phyloP scores from a whole-genome alignment of 176 grass and related monocot genomes.

The Cenchrus purpureus region DNA sequence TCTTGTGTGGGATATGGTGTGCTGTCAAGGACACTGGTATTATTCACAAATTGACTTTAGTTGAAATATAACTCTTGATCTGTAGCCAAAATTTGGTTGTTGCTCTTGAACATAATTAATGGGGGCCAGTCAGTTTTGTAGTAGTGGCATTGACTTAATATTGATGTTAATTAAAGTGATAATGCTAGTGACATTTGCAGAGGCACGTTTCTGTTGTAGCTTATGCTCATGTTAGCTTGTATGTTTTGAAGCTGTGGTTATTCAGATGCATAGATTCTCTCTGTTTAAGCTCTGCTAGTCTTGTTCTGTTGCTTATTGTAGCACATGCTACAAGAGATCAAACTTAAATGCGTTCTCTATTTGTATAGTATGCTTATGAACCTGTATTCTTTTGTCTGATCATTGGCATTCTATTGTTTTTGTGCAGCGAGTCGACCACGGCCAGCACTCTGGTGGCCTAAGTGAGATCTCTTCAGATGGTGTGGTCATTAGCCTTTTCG shows the following conservation, averaged over 20 bases:
- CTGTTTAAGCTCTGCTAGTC: too few species aligned
- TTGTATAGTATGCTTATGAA: not conserved
- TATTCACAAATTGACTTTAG: not conserved
- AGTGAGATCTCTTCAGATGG: constrained; percentile 31
- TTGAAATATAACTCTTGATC: too few species aligned
- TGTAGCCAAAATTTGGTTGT: not conserved
- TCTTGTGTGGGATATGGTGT: too few species aligned
- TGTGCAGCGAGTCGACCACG: constrained; percentile 70
- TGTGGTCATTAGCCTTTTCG: not conserved
- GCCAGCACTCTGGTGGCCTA: constrained; percentile 89
- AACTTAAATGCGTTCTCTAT: not conserved
- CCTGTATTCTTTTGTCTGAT: not conserved
- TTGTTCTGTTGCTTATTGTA: too few species aligned
- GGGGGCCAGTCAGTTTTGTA: not conserved
- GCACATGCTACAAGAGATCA: not conserved
- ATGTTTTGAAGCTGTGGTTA: too few species aligned
- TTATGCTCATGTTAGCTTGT: not conserved
- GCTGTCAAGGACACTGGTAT: too few species aligned
- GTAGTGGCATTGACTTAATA: not conserved
- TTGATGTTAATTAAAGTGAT: not conserved
- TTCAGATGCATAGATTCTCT: too few species aligned
- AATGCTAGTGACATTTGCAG: not conserved
- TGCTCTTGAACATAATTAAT: not conserved
- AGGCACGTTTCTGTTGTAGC: not conserved
- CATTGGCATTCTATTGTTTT: not conserved